Conservation (phyloP, 768 basidiomycete species). For the Boletus subcaerulescens region DNA sequence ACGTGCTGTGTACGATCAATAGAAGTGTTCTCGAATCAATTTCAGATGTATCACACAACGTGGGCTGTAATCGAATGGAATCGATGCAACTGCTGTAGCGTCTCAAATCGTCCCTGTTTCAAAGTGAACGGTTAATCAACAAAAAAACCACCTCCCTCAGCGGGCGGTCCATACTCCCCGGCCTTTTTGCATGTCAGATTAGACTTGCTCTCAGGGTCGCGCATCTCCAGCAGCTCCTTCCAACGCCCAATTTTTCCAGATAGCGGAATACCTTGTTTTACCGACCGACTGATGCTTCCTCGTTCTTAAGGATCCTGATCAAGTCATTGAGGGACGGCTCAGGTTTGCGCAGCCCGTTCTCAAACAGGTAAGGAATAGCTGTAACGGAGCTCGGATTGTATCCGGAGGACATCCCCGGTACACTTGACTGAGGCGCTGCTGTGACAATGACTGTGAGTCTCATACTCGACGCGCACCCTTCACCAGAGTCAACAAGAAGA, state of each 20-base stretch:
- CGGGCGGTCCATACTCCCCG: not conserved
- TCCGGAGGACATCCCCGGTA: slow-evolving; percentile 21
- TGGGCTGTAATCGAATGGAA: not conserved
- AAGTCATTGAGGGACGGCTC: slow-evolving; percentile 42
- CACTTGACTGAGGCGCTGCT: slow-evolving; percentile 22
- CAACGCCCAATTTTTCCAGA: slow-evolving; percentile 39
- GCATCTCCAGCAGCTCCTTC: slow-evolving; percentile 38
- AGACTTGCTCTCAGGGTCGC: not conserved
- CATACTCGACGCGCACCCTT: not conserved
- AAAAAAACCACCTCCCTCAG: slow-evolving; percentile 26
- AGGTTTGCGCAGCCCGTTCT: slow-evolving; percentile 41
- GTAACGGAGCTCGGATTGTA: slow-evolving; percentile 28
- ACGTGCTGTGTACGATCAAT: slow-evolving; percentile 10
- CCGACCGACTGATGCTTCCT: slow-evolving; percentile 36
- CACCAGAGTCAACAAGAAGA: not conserved
- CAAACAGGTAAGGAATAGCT: slow-evolving; percentile 49
- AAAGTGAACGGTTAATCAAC: slow-evolving; percentile 13
- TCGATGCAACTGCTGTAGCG: not conserved
- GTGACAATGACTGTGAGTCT: not conserved
- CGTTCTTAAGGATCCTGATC: slow-evolving; percentile 43
- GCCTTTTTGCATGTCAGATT: not conserved
- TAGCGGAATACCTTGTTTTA: slow-evolving; percentile 34
- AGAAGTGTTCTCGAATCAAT: not conserved
- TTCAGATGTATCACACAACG: slow-evolving; percentile 3
- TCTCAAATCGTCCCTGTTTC: not conserved